Conservation (phyloP, 192 early-diverging fungal species). For the Coemansia sp. region DNA sequence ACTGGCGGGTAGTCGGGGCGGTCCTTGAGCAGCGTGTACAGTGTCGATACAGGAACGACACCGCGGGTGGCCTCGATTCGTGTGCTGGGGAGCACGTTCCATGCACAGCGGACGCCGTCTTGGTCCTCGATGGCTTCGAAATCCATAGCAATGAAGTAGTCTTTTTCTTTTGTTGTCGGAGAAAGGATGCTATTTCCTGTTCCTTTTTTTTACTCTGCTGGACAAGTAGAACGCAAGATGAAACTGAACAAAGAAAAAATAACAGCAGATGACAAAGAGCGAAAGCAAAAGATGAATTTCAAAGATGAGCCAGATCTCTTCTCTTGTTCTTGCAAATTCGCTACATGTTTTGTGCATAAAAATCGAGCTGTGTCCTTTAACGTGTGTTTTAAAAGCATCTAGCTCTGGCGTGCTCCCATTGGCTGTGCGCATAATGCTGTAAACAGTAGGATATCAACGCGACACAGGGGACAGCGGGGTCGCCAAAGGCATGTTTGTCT, state of each 20-base stretch:
- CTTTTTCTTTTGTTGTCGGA: background rate
- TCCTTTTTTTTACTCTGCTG: background rate
- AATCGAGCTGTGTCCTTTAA: no score
- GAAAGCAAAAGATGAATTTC: background rate
- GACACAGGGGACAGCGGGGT: background rate
- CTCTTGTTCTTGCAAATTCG: no score
- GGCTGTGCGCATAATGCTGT: background rate
- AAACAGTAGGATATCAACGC: background rate
- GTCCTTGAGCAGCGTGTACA: conserved; percentile 96
- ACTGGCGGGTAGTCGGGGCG: conserved; percentile 81
- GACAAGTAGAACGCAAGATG: background rate
- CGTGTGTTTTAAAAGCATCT: no score
- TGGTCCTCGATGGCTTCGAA: conserved; percentile 90
- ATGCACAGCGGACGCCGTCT: conserved; percentile 94
- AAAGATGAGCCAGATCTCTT: no score
- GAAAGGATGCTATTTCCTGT: no score
- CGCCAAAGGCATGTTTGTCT: background rate
- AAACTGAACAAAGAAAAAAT: background rate
- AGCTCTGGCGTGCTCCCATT: conserved; percentile 22
- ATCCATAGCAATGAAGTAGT: conserved; percentile 69
- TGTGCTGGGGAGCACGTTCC: conserved; percentile 96
- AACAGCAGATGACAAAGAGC: background rate
- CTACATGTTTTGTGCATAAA: no score
- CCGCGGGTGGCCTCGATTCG: conserved; percentile 91
- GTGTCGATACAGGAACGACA: conserved; percentile 88